Evolutionary conservation across 176 grass and related monocot species (phyloP), one percentile per base, ranked within the genome.

Genomic region (Microstegium vimineum): DNA sequence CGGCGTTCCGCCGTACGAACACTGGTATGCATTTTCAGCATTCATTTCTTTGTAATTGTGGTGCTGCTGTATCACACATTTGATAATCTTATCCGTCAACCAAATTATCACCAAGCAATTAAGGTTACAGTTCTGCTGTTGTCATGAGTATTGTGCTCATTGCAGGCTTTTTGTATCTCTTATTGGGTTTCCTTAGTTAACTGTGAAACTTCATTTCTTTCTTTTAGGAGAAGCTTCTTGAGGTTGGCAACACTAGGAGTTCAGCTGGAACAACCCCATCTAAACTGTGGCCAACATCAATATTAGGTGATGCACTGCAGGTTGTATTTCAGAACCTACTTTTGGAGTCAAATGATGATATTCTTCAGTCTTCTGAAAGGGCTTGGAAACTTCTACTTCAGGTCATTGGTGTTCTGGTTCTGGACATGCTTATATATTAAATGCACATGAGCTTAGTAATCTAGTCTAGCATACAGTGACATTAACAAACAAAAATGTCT

Each of bases 301-400:
- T 99, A 75, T 90, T 99, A 74, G 85, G 96, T 63, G 93, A 99
- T 77, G 93, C 96, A 71, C 81, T 99, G 76, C 84, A 92, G 67
- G 90, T 99, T 90, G 90, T 95, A 49, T 99, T 91, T 76, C 96
- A 99, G 77, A 99, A 99, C 86, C 77, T 99, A 83, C 92, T 99
- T 76, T 88, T 99, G 87, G 96, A 99, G 82, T 86, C 96, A 37
- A 99, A 99, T 86, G 90, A 95, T 67, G 88, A 90, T 61, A 95
- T 99, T 95, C 91, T 99, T 90, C 85, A 79, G 65, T 93, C 89
- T 74, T 99, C 96, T 82, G 96, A 93, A 86, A 91, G 93, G 84
- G 96, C 90, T 68, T 99, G 96, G 96, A 93, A 84, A 68, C 90
- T 99, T 71, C 87, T 99, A 71, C 93, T 99, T 86, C 96, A 99